Conservation (phyloP, 192 early-diverging fungal genomes). For the Chytriomyces sp. region DNA sequence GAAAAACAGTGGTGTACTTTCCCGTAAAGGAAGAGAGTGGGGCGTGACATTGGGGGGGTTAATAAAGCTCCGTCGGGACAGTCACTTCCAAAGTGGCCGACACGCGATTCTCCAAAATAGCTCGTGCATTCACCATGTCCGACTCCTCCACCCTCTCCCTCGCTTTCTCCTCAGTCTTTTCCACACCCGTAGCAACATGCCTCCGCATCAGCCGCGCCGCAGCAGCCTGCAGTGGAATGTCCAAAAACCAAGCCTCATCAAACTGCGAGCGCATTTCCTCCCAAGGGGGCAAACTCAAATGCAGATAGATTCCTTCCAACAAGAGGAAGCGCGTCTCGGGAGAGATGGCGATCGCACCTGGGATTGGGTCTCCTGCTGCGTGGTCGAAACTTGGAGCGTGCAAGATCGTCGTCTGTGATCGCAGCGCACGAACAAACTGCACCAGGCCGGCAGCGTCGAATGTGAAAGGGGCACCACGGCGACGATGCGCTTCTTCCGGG, state of each 20-base stretch:
- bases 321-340: slow-evolving; percentile 53
- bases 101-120: slow-evolving; percentile 34
- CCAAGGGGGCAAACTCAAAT: slow-evolving; percentile 47
- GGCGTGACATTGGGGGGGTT: background rate
- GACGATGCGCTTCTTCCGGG: slow-evolving; percentile 40
- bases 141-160: slow-evolving; percentile 29
- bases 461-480: slow-evolving; percentile 60
- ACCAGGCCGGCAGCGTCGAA: slow-evolving; percentile 50
- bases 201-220: slow-evolving; percentile 41
- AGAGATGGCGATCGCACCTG: slow-evolving; percentile 36
- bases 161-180: slow-evolving; percentile 24
- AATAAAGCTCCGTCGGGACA: background rate
- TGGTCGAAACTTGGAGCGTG: slow-evolving; percentile 56
- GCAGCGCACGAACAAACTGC: slow-evolving; percentile 21
- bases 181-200: slow-evolving; percentile 51
- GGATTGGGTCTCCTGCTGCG: slow-evolving; percentile 53
- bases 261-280: slow-evolving; percentile 23
- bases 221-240: slow-evolving; percentile 25
- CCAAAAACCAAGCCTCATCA: slow-evolving; percentile 57
- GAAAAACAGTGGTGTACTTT: no score
- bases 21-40: background rate
- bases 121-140: slow-evolving; percentile 41
- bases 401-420: background rate
- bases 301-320: slow-evolving; percentile 58
- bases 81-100: slow-evolving; percentile 31